Evolutionary conservation across 441 rosid genomes (phyloP).

Genomic region (Melastoma candidum): DNA sequence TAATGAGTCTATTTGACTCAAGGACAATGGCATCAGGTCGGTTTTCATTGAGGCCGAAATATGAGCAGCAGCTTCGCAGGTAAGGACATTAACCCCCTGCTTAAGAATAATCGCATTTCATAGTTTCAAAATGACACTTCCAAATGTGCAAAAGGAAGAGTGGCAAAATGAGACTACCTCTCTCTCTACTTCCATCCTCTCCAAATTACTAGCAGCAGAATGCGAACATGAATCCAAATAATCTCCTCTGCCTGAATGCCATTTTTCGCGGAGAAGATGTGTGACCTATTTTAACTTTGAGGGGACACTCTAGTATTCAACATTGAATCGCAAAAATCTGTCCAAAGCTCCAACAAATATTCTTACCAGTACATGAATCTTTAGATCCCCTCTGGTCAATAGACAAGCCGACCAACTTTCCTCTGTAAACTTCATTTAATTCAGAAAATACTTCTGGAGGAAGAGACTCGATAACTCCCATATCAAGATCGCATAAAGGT

Average conservation of each 20-base stretch:
- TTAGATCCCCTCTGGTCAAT: slow-evolving; percentile 38
- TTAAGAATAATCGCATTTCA: no score
- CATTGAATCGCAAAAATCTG: slow-evolving; percentile 8
- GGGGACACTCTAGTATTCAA: no score
- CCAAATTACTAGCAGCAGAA: slow-evolving; percentile 18
- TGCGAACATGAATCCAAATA: slow-evolving; percentile 16
- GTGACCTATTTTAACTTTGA: no score
- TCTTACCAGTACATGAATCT: slow-evolving; percentile 9
- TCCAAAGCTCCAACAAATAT: slow-evolving; percentile 12
- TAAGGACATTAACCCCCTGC: no score
- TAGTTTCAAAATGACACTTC: background rate
- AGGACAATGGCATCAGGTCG: slow-evolving; percentile 64
- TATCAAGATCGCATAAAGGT: slow-evolving; percentile 59
- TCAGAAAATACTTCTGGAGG: slow-evolving; percentile 78
- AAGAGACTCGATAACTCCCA: slow-evolving; percentile 74
- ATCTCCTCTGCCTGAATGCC: slow-evolving; percentile 1
- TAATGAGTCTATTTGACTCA: slow-evolving; percentile 71
- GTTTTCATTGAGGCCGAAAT: slow-evolving; percentile 8
- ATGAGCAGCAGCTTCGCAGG: no score
- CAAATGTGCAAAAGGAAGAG: slow-evolving; percentile 2
- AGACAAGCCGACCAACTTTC: slow-evolving; percentile 51
- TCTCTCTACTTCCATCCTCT: slow-evolving; percentile 14
- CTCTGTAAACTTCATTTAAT: slow-evolving; percentile 73
- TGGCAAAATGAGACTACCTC: slow-evolving; percentile 28
- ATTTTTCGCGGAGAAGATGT: no score